Conservation (phyloP, 106 monocot species). For the Xerophyta viscosa region DNA sequence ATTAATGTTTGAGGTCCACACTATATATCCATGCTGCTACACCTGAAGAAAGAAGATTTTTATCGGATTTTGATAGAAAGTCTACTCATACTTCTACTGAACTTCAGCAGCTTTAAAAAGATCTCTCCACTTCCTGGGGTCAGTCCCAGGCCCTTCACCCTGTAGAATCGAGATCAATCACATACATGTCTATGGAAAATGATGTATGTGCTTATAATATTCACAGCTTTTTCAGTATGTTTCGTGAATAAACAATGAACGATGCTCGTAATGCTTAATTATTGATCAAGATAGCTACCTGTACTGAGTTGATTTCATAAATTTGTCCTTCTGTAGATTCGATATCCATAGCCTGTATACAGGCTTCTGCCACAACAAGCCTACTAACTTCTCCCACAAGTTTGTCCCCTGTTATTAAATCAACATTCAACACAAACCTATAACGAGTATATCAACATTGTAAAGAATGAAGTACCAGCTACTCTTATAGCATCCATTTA, state of each 20-base stretch:
- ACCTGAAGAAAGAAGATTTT: no score
- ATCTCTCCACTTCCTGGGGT: slow-evolving; percentile 68
- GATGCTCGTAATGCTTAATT: background rate
- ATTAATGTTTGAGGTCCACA: no score
- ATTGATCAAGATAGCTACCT: slow-evolving; percentile 30
- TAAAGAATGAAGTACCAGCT: background rate
- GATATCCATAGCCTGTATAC: slow-evolving; percentile 91
- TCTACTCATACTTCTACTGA: slow-evolving; percentile 11
- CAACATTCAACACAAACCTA: background rate
- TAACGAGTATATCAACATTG: no score
- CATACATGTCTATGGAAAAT: background rate
- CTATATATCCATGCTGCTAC: no score
- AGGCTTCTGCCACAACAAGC: slow-evolving; percentile 95
- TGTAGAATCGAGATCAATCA: slow-evolving; percentile 15
- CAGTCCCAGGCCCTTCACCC: slow-evolving; percentile 85
- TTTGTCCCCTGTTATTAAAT: slow-evolving; percentile 57
- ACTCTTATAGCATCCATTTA: no score
- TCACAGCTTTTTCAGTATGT: background rate
- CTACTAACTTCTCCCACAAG: slow-evolving; percentile 93
- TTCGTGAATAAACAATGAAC: background rate
- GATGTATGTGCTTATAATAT: background rate
- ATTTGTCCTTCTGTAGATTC: slow-evolving; percentile 68
- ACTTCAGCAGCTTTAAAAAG: slow-evolving; percentile 55
- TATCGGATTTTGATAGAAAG: background rate
- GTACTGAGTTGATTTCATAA: slow-evolving; percentile 85